Evolutionary conservation across 2,329 filamentous ascomycete species (phyloP), one percentile per base, ranked within the genome.

Genomic region (Fusarium sacchari): DNA sequence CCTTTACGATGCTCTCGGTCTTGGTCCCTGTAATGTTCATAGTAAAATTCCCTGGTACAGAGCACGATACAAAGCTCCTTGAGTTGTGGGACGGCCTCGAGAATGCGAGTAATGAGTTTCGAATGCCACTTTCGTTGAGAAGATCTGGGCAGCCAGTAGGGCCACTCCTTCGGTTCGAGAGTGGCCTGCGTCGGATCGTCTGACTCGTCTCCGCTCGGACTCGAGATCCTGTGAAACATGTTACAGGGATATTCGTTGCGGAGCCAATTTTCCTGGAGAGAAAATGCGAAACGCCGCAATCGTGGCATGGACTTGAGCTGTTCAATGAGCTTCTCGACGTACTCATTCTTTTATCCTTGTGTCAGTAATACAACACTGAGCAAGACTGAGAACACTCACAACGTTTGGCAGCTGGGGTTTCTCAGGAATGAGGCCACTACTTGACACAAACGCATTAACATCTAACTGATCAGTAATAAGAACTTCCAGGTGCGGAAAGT

Each of bases 161-260:
- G 24, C 43, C 43, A 44, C 17, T 9, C 0, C 3, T 44, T 14
- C 6, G 6, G 1, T 17, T 9, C 42, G 13, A 24, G 5, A 26
- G 7, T 44, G n/a, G n/a, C 11, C 6, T 15, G 22, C 22, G n/a
- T 24, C 15, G n/a, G 3, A 44, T 26, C 15, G 24, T 12, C 24
- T 17, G 42, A 24, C 18, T 44, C n/a, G 42, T 24, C 42, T 5
- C 10, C n/a, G 0, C 18, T 22, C 7, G 26, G 28, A 20, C 43
- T 13, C 14, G 18, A 6, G 17, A 5, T 2, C 18, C 4, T 9
- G 43, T 22, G 0, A 28, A 28, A 15, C 43, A 13, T 7, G 2
- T 3, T 3, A 6, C 26, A 46, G 5, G 15, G 4, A 20, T 46
- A 28, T 22, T 46, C 43, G 0, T 0, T 0, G 11, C 8, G 4